These are phyloP conservation scores for Fusarium sp. DNA, from an alignment of 2,329 filamentous ascomycete species.

Conservation along the genomic window DNA sequence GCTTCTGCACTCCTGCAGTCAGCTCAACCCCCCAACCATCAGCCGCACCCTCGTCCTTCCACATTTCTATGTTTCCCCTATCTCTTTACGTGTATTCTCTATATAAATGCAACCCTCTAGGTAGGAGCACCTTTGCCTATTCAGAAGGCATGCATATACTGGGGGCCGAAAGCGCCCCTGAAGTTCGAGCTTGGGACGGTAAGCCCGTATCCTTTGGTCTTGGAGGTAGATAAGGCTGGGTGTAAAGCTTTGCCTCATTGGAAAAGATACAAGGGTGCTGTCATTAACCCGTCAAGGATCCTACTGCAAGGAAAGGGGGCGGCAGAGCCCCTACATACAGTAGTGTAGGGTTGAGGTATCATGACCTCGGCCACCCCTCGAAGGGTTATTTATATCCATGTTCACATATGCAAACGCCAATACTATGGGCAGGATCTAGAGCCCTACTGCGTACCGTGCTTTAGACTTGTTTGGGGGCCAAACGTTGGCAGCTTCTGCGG, in stretches of 20 bases:
- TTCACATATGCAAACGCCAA: not conserved
- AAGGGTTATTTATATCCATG: not conserved
- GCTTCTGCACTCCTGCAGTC: slow-evolving; percentile 3
- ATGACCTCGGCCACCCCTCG: not conserved
- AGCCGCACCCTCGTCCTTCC: not conserved
- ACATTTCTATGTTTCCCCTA: not conserved
- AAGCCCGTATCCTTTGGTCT: not conserved
- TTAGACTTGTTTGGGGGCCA: not conserved
- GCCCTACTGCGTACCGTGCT: not conserved
- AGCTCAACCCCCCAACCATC: not conserved
- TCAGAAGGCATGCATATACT: not conserved
- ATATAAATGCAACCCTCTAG: not conserved
- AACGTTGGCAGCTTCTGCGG: not conserved
- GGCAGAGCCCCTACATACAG: no score
- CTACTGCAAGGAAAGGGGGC: not conserved
- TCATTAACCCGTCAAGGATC: not conserved
- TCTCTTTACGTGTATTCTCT: not conserved
- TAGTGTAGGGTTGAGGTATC: not conserved
- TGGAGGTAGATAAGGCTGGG: not conserved
- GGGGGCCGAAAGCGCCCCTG: not conserved
- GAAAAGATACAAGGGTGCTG: not conserved
- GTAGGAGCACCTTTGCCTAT: not conserved
- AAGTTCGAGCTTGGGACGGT: not conserved
- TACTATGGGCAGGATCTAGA: not conserved
- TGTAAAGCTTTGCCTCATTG: not conserved